Percentiles rank a stretch among this genome's conserved stretches.
phyloP scores from a whole-genome alignment of 345 rosid genomes.

The Eucalyptus polyanthemos region DNA sequence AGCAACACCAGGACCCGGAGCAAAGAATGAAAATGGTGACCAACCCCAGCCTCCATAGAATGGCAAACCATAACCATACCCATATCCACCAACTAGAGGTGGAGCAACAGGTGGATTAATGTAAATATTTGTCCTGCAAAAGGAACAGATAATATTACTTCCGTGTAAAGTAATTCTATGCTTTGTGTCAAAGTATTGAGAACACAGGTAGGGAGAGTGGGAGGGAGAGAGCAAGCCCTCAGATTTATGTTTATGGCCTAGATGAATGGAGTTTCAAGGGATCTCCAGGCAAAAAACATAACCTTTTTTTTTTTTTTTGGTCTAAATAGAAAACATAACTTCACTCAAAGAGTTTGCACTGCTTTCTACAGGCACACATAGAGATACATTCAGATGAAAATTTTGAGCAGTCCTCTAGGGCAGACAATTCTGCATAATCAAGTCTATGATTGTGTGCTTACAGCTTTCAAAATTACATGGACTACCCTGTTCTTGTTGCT shows the following conservation, averaged over 20 bases:
- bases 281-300: background rate
- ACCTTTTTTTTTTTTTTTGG: background rate
- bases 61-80: slow-evolving; percentile 68
- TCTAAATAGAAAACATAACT: background rate
- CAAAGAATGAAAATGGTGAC: slow-evolving; percentile 91
- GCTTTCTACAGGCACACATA: background rate
- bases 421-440: background rate
- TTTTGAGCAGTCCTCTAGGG: background rate
- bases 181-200: background rate
- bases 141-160: background rate
- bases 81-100: slow-evolving; percentile 90
- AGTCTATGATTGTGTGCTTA: background rate
- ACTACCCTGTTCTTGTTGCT: background rate
- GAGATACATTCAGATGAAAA: background rate
- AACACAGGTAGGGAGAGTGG: background rate
- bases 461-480: background rate
- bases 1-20: slow-evolving; percentile 81
- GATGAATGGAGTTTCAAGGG: background rate
- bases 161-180: background rate
- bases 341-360: background rate
- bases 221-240: background rate
- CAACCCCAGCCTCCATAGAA: slow-evolving; percentile 93
- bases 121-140: slow-evolving; percentile 76
- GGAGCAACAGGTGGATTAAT: slow-evolving; percentile 81
- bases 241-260: background rate